phyloP scores from a whole-genome alignment of 148 eudicot genomes.

The Silene conica region DNA sequence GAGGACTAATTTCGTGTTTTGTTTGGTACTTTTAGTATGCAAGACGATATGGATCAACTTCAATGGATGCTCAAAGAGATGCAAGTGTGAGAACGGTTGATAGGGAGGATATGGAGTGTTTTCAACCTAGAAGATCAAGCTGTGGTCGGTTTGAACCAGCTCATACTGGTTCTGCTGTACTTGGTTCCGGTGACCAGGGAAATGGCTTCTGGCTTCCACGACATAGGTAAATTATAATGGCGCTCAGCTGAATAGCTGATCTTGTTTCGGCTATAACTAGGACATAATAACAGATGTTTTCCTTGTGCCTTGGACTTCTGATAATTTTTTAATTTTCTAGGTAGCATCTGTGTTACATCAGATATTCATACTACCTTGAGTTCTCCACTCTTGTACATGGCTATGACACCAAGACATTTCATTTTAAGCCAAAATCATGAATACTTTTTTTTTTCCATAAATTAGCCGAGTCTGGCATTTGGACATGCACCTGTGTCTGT shows the following conservation, averaged over 20 bases:
- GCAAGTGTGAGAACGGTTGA: constrained; percentile 9
- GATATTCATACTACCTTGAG: too few species aligned
- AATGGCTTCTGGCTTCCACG: constrained; percentile 29
- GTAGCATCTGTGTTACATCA: neutral
- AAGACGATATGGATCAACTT: constrained; percentile 11
- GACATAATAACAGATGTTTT: neutral
- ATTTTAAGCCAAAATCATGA: neutral
- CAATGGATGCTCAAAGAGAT: constrained; percentile 13
- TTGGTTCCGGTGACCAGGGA: constrained; percentile 19
- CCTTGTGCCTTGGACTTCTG: neutral
- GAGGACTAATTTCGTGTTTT: constrained; percentile 10
- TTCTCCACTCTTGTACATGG: too few species aligned
- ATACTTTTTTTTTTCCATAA: neutral
- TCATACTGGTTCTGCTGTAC: constrained; percentile 8
- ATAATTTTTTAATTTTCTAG: neutral
- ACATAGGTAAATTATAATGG: constrained; percentile 17
- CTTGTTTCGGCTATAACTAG: neutral
- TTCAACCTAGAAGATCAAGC: constrained; percentile 15
- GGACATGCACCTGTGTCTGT: neutral
- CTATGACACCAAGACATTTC: too few species aligned
- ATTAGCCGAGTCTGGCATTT: neutral
- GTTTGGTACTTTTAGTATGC: constrained; percentile 13
- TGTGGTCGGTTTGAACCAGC: constrained; percentile 9
- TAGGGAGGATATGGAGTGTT: constrained; percentile 14
- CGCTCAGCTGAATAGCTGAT: neutral